Evolutionary conservation across 1,284 basidiomycete genomes (phyloP).

Genomic region (Tilletia horrida): DNA sequence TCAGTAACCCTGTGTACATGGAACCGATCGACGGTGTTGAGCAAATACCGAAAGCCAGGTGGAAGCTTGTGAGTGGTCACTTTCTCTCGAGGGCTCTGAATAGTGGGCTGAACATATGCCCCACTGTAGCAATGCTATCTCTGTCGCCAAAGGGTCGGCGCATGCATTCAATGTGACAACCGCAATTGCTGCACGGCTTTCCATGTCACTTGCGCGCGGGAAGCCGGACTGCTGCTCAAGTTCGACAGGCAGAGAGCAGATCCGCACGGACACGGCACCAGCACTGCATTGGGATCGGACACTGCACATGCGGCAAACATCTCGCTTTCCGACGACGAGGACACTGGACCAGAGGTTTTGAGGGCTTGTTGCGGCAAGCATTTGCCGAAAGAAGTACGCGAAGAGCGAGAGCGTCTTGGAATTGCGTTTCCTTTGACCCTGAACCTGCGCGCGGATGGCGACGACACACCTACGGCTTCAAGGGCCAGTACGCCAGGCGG

Average conservation of each 20-base stretch:
- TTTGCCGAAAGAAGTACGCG: conserved; percentile 21
- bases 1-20: conserved; percentile 96
- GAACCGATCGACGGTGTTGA: conserved; percentile 92
- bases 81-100: too few relatives aligned
- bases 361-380: conserved; percentile 51
- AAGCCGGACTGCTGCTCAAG: conserved; percentile 44
- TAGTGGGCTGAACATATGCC: not conserved
- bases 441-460: not conserved
- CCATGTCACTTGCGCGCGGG: conserved; percentile 86
- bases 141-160: conserved; percentile 76
- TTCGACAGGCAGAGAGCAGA: conserved; percentile 37
- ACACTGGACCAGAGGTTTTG: conserved; percentile 26
- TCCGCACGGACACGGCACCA: conserved; percentile 26
- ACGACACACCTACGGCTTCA: not conserved
- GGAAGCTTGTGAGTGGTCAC: conserved; percentile 70
- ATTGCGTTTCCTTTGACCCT: not conserved
- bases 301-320: conserved; percentile 1
- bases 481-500: conserved; percentile 1
- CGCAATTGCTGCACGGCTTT: conserved; percentile 87
- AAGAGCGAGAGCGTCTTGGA: conserved; percentile 6
- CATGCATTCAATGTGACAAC: conserved; percentile 95
- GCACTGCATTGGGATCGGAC: conserved; percentile 31
- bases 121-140: conserved; percentile 65
- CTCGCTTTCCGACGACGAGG: conserved; percentile 25
- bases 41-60: conserved; percentile 80